Percentiles rank a stretch among this genome's conserved stretches.
Evolutionary conservation across 1,139 yeast species (phyloP).

Genomic region (Zygosaccharomyces sapae): DNA sequence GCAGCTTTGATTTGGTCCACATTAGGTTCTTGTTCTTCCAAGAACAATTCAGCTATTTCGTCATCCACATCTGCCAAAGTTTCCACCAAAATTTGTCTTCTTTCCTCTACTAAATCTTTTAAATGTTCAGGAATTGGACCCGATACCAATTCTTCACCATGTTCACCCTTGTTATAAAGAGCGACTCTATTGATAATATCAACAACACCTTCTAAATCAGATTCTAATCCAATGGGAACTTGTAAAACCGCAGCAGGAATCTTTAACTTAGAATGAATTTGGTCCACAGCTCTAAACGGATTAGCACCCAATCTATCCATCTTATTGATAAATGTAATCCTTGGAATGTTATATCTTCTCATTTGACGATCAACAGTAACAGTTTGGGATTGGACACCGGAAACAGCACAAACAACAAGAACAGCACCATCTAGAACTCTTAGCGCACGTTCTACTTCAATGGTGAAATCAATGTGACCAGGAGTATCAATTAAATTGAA

Average conservation of each 20-base stretch:
- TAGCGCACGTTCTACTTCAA: conserved; percentile 96
- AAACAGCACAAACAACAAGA: conserved; percentile 94
- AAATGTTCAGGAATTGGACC: conserved; percentile 72
- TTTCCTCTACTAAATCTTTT: conserved; percentile 73
- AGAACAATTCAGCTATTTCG: conserved; percentile 86
- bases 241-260: conserved; percentile 97
- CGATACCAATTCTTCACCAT: conserved; percentile 71
- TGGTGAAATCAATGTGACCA: conserved; percentile 97
- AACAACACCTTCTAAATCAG: conserved; percentile 78
- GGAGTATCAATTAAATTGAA: conserved; percentile 96
- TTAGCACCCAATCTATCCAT: conserved; percentile 99
- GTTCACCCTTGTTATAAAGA: conserved; percentile 83
- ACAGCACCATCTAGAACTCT: conserved; percentile 98
- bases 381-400: conserved; percentile 97
- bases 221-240: conserved; percentile 94
- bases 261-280: conserved; percentile 77
- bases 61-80: conserved; percentile 97
- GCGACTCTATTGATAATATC: conserved; percentile 87
- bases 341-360: conserved; percentile 96
- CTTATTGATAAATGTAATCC: conserved; percentile 92
- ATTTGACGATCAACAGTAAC: conserved; percentile 98
- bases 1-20: conserved; percentile 79
- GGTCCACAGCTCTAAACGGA: conserved; percentile 93
- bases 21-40: conserved; percentile 87
- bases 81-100: conserved; percentile 78